Base-by-base conservation (phyloP, 2,329 filamentous ascomycete species). In the Aspergillus tamarii region DNA sequence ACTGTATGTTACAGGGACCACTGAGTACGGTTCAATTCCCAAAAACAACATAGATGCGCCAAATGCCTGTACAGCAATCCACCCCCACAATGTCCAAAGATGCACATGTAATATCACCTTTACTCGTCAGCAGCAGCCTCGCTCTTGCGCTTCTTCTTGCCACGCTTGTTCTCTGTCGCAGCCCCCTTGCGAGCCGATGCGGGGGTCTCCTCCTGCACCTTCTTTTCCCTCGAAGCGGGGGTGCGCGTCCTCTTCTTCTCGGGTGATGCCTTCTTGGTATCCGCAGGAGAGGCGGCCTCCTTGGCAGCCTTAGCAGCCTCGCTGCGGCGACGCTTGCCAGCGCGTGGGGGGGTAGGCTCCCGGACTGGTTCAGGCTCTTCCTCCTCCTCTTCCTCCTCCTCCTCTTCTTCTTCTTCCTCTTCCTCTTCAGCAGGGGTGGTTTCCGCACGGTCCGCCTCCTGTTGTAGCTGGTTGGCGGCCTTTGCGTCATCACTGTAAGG, bases 71-170 rank as follows among this genome's bases (percentile, higher is more conserved):
- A 59, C 50, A 54, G 4, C 10, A 2, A 28, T 9, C 8, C 46
- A 14, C 26, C 46, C 26, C 12, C 1, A 48, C 45, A 21, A 48
- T 26, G 11, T 16, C 23, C 45, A 26, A 23, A 19, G 45, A 48
- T 23, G 14, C 9, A 14, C 9, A 19, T 7, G 36, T 8, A 19
- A 6, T 8, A 41, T 19, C 46, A 16, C 7, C 8, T 50, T 68
- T 67, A 74, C 60, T 73, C 71, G 16, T 72, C 67, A 30, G 36
- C 65, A 34, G 52, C 69, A 41, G 67, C 75, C 65, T 81, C 79
- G 68, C 80, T 82, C 79, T 82, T 82, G 67, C 79, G 77, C 79
- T 83, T 84, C 76, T 83, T 84, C 69, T 75, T 77, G 43, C 69
- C 71, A 67, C 76, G 76, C 70, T 78, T 80, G 48, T 60, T 64